Evolutionary conservation across 257 asterid genomes (phyloP), one percentile per base, ranked within the genome.

Genomic region (Solanum ossicruentum): DNA sequence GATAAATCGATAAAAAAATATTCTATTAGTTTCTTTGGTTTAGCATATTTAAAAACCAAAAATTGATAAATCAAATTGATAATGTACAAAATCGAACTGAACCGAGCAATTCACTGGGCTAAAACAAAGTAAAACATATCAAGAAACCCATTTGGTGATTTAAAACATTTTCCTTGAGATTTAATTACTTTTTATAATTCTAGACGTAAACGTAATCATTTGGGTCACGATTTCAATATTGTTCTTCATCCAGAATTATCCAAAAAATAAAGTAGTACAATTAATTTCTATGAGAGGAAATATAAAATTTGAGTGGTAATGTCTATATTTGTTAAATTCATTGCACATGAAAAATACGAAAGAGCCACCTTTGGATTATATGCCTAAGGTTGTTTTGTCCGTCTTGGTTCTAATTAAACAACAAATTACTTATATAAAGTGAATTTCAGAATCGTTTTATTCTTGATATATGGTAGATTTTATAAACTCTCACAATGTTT

Each of bases 291-390:
- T 49, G 12, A 51, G 57, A 75, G 23, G 63, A 23, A 49, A 49
- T 1, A 51, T 8, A 51, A 51, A 77, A 7, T 3, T 49, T 43
- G 6, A 77, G 61, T 77, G 43, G 63, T 26, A 21, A 69, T 69
- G 47, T 69, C 78, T 69, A 39, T 4, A 69, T 26, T 45, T 49
- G 21, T 51, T 23, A 49, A 47, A 75, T 75, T 23, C 82, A 51
- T 4, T 75, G 82, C 82, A 75, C 61, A 13, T 75, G 82, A 23
- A 73, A 63, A 65, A 15, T 65, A 13, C 12, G 1, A 28, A 67
- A 67, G 49, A 69, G 63, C 61, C 61, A 75, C 60, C 63, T 75
- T 69, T 75, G 81, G 58, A 73, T 36, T 7, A 47, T 43, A 47
- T 21, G 28, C 54, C 78, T 36, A 69, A 6, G 20, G 8, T 12